Percentiles rank a stretch among this genome's conserved stretches.
Evolutionary conservation across 108 stramenopile species (phyloP).

Genomic region (Mediolabrus comicus): DNA sequence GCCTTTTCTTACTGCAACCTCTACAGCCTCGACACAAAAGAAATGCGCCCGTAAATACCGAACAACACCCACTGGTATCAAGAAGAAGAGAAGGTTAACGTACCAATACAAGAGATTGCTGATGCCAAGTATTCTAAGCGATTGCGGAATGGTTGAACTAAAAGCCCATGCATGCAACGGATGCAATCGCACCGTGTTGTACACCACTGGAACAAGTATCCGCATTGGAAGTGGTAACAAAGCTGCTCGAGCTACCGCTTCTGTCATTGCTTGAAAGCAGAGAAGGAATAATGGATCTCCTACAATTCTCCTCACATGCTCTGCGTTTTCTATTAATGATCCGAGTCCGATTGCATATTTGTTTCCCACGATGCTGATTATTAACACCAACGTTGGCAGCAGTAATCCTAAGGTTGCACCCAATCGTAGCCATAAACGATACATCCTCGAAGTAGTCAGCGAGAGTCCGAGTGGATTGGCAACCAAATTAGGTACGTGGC

Average conservation of each 20-base stretch:
- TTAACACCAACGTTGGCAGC: conserved; percentile 41
- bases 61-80: conserved; percentile 69
- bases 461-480: conserved; percentile 61
- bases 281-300: conserved; percentile 59
- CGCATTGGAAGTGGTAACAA: conserved; percentile 63
- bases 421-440: conserved; percentile 54
- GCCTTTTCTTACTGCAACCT: conserved; percentile 62
- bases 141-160: conserved; percentile 2
- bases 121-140: conserved; percentile 48
- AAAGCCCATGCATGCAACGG: conserved; percentile 63
- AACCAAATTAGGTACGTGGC: conserved; percentile 68
- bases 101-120: conserved; percentile 65
- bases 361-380: background rate
- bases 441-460: conserved; percentile 40
- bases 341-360: conserved; percentile 3
- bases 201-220: conserved; percentile 65
- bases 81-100: conserved; percentile 64
- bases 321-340: conserved; percentile 8
- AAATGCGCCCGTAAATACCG: conserved; percentile 76
- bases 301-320: conserved; percentile 14
- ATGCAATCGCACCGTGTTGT: conserved; percentile 57
- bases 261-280: conserved; percentile 65
- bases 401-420: conserved; percentile 60
- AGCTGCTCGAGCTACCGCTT: conserved; percentile 37
- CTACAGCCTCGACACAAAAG: conserved; percentile 70